Conservation (phyloP, 768 basidiomycete species). For the Calocera viscosa region DNA sequence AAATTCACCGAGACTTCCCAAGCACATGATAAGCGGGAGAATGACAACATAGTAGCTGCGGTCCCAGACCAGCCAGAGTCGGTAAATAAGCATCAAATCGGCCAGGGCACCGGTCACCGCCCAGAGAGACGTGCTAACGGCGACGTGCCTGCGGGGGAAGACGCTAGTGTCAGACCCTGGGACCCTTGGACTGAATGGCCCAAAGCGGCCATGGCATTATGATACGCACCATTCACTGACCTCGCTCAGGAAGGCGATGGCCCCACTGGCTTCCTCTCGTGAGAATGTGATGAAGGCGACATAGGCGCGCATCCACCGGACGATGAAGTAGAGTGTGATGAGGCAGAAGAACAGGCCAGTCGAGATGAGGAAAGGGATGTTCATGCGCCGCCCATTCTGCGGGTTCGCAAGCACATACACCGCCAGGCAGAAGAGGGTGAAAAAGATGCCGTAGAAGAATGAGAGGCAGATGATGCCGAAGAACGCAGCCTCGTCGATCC, state of each 20-base stretch:
- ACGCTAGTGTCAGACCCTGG: conserved; percentile 7
- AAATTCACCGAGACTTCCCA: not conserved
- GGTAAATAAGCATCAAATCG: conserved; percentile 2
- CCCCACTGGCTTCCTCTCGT: not conserved
- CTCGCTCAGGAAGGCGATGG: not conserved
- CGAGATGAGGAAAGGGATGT: not conserved
- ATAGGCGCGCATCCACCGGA: conserved; percentile 4
- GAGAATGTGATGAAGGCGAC: conserved; percentile 2
- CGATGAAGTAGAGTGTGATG: conserved; percentile 7
- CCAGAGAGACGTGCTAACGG: not conserved
- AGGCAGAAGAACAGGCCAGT: not conserved
- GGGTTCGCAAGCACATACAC: not conserved
- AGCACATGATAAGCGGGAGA: not conserved
- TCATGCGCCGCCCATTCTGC: not conserved
- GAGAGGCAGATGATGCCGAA: conserved; percentile 3
- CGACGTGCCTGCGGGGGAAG: conserved; percentile 5
- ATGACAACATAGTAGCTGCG: not conserved
- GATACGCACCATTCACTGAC: conserved; percentile 9
- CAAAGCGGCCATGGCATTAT: not conserved
- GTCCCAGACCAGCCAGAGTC: conserved; percentile 6
- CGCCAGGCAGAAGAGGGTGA: conserved; percentile 5
- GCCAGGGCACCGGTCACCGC: conserved; percentile 3
- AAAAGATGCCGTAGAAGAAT: conserved; percentile 4
- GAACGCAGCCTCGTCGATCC: conserved; percentile 5
- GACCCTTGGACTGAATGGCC: not conserved